Evolutionary conservation across 2,329 filamentous ascomycete species (phyloP).

Genomic region (Aspergillus pseudotamarii): DNA sequence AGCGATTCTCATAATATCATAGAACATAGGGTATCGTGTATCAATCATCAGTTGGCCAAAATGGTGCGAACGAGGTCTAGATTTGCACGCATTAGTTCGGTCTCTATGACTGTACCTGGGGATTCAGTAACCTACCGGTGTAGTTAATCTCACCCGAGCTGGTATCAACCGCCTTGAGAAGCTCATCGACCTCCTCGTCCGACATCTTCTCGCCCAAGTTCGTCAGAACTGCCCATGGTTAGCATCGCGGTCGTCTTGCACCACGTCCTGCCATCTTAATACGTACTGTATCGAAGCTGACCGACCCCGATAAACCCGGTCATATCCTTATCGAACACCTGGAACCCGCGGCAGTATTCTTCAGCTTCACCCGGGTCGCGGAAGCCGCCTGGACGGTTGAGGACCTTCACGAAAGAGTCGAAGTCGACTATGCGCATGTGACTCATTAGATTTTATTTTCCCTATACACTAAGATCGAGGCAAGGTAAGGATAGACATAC

Average conservation of each 20-base stretch:
- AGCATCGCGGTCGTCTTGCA: not conserved
- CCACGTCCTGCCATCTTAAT: not conserved
- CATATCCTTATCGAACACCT: slow-evolving; percentile 99
- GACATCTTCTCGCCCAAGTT: slow-evolving; percentile 99
- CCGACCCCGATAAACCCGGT: slow-evolving; percentile 97
- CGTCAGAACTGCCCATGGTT: slow-evolving; percentile 68
- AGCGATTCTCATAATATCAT: slow-evolving; percentile 18
- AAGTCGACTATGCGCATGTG: slow-evolving; percentile 74
- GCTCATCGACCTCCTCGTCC: slow-evolving; percentile 97
- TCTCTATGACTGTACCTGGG: not conserved
- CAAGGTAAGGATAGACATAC: slow-evolving; percentile 59
- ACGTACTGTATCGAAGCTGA: slow-evolving; percentile 82
- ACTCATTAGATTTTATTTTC: not conserved
- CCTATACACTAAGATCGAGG: not conserved
- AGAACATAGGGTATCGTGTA: slow-evolving; percentile 30
- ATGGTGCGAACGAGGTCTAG: slow-evolving; percentile 82
- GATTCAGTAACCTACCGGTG: slow-evolving; percentile 64
- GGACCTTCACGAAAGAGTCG: slow-evolving; percentile 92
- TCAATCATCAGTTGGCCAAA: slow-evolving; percentile 71
- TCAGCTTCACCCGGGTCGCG: slow-evolving; percentile 96
- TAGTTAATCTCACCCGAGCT: slow-evolving; percentile 98
- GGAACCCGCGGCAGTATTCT: slow-evolving; percentile 97
- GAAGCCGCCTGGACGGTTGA: slow-evolving; percentile 97
- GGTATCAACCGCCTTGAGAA: slow-evolving; percentile 97
- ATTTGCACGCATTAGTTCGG: not conserved